Percentiles rank a stretch among this genome's conserved stretches.
Evolutionary conservation across 768 basidiomycete genomes (phyloP).

Genomic region (Panaeolus papilionaceus): DNA sequence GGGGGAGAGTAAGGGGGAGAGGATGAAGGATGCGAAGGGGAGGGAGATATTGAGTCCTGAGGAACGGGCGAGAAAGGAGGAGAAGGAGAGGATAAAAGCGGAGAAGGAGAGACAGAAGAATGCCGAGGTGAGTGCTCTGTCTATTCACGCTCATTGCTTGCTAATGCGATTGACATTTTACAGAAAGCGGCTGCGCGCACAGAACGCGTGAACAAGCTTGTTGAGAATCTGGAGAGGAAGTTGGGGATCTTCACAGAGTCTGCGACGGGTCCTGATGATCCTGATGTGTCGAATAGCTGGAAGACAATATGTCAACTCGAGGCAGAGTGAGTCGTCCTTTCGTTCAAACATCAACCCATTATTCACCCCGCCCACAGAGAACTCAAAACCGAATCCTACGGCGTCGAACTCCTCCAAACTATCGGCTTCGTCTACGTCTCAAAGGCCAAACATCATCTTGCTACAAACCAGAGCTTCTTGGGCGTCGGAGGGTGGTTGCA

Average conservation of each 20-base stretch:
- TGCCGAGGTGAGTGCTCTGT: constrained; percentile 74
- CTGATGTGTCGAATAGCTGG: constrained; percentile 76
- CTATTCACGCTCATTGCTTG: too few species aligned
- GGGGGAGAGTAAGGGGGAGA: constrained; percentile 27
- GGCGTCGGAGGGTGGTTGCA: constrained; percentile 95
- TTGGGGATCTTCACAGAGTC: constrained; percentile 89
- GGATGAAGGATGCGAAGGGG: constrained; percentile 58
- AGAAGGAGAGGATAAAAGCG: constrained; percentile 70
- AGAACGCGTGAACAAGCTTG: constrained; percentile 76
- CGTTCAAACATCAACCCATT: too few species aligned
- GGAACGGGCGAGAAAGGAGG: constrained; percentile 76
- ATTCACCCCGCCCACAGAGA: too few species aligned
- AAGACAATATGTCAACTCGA: constrained; percentile 80
- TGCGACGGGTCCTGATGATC: constrained; percentile 70
- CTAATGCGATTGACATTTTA: constrained; percentile 16
- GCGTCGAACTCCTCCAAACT: constrained; percentile 83
- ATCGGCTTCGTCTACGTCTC: constrained; percentile 86
- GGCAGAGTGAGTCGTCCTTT: constrained; percentile 86
- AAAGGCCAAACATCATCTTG: constrained; percentile 85
- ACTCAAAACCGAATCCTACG: constrained; percentile 86
- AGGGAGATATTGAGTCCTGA: constrained; percentile 66
- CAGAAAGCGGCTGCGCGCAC: constrained; percentile 83
- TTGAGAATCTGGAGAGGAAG: constrained; percentile 81
- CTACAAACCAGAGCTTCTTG: constrained; percentile 72
- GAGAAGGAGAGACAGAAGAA: constrained; percentile 70